phyloP scores from a whole-genome alignment of 2,329 filamentous ascomycete species.

The Calonectria honghensis region DNA sequence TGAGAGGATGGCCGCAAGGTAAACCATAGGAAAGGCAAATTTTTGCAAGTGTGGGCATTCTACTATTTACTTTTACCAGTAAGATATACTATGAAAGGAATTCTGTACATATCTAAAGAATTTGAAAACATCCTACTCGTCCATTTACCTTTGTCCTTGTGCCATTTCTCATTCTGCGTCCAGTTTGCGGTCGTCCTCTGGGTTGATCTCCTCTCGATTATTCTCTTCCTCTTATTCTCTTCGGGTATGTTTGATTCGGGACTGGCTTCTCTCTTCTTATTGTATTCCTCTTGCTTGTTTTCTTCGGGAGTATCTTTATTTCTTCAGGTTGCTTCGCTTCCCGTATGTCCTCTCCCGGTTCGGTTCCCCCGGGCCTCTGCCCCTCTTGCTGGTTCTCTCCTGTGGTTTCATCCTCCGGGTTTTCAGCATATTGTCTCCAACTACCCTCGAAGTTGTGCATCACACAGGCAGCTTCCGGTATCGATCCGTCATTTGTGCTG shows the following conservation, averaged over 20 bases:
- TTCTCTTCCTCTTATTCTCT: background rate
- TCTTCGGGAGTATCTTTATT: background rate
- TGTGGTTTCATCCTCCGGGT: background rate
- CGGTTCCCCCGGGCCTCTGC: background rate
- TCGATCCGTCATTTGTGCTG: conserved; percentile 2
- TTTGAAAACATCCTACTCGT: background rate
- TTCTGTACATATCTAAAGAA: background rate
- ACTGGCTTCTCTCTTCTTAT: background rate
- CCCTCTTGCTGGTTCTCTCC: background rate
- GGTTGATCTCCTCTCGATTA: background rate
- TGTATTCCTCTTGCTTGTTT: background rate
- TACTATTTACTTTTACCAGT: too few species aligned
- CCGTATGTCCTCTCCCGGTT: background rate
- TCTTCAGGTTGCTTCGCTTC: too few species aligned
- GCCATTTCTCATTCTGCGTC: background rate
- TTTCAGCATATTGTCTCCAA: background rate
- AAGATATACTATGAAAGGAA: too few species aligned
- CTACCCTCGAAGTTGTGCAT: background rate
- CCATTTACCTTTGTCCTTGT: background rate
- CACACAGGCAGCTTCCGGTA: conserved; percentile 5
- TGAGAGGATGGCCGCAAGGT: background rate
- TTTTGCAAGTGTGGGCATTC: too few species aligned
- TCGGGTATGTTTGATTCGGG: background rate
- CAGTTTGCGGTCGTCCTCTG: background rate
- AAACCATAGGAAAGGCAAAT: too few species aligned